A percentile compares a stretch with the other conserved stretches of the same genome.
These are phyloP conservation scores for Neonectria ditissima DNA, from an alignment of 2,329 filamentous ascomycete species.

Conservation along the genomic window DNA sequence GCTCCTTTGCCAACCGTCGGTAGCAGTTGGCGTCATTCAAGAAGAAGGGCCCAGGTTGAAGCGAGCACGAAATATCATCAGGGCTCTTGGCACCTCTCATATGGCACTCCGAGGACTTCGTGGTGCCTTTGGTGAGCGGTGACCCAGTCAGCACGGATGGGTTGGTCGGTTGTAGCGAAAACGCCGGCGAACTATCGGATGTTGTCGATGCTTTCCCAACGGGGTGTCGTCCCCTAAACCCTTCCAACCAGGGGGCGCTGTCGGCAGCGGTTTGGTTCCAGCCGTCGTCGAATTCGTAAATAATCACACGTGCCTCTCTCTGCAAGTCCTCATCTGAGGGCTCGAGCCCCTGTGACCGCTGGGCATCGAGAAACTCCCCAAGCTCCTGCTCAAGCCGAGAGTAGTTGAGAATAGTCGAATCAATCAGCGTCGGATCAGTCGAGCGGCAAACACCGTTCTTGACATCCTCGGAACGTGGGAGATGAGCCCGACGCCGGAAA, in stretches of 20 bases:
- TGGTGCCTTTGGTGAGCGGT: conserved; percentile 33
- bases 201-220: conserved; percentile 22
- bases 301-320: conserved; percentile 68
- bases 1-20: conserved; percentile 64
- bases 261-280: conserved; percentile 75
- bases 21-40: conserved; percentile 72
- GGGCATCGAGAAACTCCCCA: conserved; percentile 61
- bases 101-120: conserved; percentile 29
- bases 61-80: conserved; percentile 19
- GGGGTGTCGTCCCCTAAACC: conserved; percentile 63
- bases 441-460: conserved; percentile 61
- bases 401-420: conserved; percentile 71
- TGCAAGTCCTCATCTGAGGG: conserved; percentile 68
- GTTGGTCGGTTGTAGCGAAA: conserved; percentile 39
- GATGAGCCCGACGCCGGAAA: conserved; percentile 67
- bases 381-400: conserved; percentile 68
- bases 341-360: conserved; percentile 59
- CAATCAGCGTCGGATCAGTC: conserved; percentile 66
- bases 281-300: conserved; percentile 71
- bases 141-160: conserved; percentile 30
- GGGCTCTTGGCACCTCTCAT: conserved; percentile 21
- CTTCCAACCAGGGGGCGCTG: conserved; percentile 63
- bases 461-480: conserved; percentile 69
- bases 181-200: conserved; percentile 40
- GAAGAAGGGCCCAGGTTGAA: conserved; percentile 55